Percentiles rank a stretch among this genome's conserved stretches.
Evolutionary conservation across 257 asterid species (phyloP).

Genomic region (Solanum bulbocastanum): DNA sequence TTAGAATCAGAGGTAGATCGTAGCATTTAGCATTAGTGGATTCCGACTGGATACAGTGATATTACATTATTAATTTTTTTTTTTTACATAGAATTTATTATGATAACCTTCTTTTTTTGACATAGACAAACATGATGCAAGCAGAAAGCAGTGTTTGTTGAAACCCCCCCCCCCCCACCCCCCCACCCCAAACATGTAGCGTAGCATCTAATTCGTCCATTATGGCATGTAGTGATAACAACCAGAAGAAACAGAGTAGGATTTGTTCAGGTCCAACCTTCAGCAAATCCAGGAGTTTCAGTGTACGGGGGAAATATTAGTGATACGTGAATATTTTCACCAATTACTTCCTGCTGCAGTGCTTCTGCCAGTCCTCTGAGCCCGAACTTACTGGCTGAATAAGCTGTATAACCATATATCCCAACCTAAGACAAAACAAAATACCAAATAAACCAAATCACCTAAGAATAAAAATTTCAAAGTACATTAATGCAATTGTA

Average conservation of each 20-base stretch:
- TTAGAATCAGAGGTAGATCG: too few species aligned
- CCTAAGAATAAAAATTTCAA: background rate
- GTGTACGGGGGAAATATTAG: constrained; percentile 94
- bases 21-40: too few species aligned
- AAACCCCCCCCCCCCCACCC: background rate
- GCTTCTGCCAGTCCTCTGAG: constrained; percentile 97
- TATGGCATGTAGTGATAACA: background rate
- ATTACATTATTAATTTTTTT: too few species aligned
- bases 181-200: background rate
- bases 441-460: background rate
- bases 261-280: constrained; percentile 33
- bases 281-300: constrained; percentile 85
- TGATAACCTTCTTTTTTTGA: too few species aligned
- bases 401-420: constrained; percentile 89
- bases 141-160: background rate
- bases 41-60: too few species aligned
- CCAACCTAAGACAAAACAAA: constrained; percentile 51
- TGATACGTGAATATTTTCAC: constrained; percentile 81
- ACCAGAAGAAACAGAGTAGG: background rate
- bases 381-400: constrained; percentile 90
- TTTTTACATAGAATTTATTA: too few species aligned
- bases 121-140: background rate
- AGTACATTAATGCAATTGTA: too few species aligned
- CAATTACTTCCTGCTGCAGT: constrained; percentile 77
- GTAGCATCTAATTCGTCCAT: background rate